These are phyloP conservation scores for Xylaria intraflava DNA, from an alignment of 495 filamentous ascomycete species.

Conservation along the genomic window DNA sequence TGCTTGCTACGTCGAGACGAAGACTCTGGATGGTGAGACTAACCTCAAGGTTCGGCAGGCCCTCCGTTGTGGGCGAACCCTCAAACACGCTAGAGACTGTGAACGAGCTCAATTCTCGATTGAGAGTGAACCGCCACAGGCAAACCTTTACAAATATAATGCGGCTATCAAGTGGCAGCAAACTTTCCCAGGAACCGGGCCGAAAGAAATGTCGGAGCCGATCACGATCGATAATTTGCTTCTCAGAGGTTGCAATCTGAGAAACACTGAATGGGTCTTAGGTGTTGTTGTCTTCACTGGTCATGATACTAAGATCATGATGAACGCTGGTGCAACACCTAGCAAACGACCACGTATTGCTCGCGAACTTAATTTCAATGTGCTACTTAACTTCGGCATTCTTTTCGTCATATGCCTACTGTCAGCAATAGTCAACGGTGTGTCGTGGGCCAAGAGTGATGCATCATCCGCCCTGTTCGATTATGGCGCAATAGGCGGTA, in stretches of 20 bases:
- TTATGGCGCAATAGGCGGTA: slow-evolving; percentile 74
- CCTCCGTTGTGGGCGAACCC: slow-evolving; percentile 71
- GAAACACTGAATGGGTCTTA: slow-evolving; percentile 95
- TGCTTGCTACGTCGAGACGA: slow-evolving; percentile 96
- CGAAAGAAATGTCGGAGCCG: slow-evolving; percentile 79
- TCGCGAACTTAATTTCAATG: slow-evolving; percentile 92
- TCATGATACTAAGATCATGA: slow-evolving; percentile 98
- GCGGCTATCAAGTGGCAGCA: slow-evolving; percentile 85
- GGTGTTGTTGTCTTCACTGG: slow-evolving; percentile 97
- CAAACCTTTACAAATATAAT: slow-evolving; percentile 91
- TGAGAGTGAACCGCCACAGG: slow-evolving; percentile 85
- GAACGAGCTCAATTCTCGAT: slow-evolving; percentile 80
- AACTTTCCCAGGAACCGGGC: slow-evolving; percentile 52
- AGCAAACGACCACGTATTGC: slow-evolving; percentile 88
- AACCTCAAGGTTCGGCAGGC: slow-evolving; percentile 95
- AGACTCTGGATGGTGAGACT: slow-evolving; percentile 96
- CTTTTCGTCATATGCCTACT: slow-evolving; percentile 87
- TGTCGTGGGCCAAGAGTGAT: slow-evolving; percentile 66
- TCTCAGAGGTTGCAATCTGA: slow-evolving; percentile 83
- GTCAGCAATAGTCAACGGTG: slow-evolving; percentile 75
- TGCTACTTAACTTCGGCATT: slow-evolving; percentile 92
- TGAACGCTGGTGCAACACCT: slow-evolving; percentile 95
- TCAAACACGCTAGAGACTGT: slow-evolving; percentile 88
- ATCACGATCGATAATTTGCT: slow-evolving; percentile 92
- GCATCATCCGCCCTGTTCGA: slow-evolving; percentile 81